A percentile compares a stretch with the other conserved stretches of the same genome.
Conservation (phyloP, 2,329 filamentous ascomycete genomes). For the Claviceps cyperi region DNA sequence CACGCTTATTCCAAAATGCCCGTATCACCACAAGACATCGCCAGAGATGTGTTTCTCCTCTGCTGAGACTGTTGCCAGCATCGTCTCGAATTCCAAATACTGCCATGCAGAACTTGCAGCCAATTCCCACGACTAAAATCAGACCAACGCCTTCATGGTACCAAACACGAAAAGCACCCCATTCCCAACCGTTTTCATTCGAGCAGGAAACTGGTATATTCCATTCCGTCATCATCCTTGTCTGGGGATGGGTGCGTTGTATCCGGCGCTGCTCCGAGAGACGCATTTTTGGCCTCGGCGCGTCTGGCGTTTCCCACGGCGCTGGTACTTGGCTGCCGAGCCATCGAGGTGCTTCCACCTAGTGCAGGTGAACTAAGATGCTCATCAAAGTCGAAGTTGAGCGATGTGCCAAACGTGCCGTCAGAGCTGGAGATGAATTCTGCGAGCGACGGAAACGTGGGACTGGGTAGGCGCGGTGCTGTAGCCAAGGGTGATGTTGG, state of each 20-base stretch:
- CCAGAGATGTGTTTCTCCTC: no score
- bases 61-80: no score
- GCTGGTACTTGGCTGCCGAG: constrained; percentile 2
- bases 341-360: constrained; percentile 3
- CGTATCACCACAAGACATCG: no score
- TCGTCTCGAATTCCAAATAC: no score
- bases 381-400: constrained; percentile 15
- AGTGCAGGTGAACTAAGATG: neutral
- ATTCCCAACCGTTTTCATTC: no score
- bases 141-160: no score
- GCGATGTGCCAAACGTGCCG: constrained; percentile 17
- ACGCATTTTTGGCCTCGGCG: constrained; percentile 19
- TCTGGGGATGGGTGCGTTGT: constrained; percentile 12
- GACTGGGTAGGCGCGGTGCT: constrained; percentile 21
- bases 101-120: no score
- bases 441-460: constrained; percentile 21
- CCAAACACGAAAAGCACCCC: no score
- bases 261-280: constrained; percentile 17
- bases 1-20: no score
- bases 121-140: no score
- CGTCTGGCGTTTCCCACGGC: constrained; percentile 8
- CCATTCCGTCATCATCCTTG: neutral
- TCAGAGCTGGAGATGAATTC: constrained; percentile 19
- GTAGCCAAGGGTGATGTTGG: constrained; percentile 16
- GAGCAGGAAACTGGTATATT: no score